Evolutionary conservation across 352 stramenopile species (phyloP).

Genomic region (Phytophthora hybrid): DNA sequence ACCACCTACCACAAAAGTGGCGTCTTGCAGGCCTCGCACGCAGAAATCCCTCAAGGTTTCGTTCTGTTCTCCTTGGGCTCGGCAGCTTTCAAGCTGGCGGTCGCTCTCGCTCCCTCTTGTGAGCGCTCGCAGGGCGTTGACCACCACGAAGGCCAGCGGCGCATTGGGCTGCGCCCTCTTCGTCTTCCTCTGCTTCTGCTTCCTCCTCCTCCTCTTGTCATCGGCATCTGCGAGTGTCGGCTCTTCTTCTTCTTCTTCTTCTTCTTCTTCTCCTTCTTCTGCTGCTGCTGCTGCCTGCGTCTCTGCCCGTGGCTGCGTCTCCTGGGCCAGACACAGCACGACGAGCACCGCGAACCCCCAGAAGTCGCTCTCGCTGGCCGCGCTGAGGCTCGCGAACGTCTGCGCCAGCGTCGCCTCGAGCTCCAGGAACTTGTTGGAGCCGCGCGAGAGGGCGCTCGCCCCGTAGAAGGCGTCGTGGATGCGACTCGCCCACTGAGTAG

Average conservation of each 20-base stretch:
- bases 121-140: conserved; percentile 65
- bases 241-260: no score
- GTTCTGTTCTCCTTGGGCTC: conserved; percentile 35
- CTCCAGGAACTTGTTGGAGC: conserved; percentile 62
- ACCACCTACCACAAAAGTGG: conserved; percentile 26
- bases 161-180: conserved; percentile 53
- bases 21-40: conserved; percentile 26
- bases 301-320: conserved; percentile 5
- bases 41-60: conserved; percentile 44
- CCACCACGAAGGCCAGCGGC: conserved; percentile 64
- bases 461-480: conserved; percentile 52
- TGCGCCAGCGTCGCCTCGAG: conserved; percentile 51
- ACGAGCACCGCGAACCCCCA: conserved; percentile 50
- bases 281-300: background rate
- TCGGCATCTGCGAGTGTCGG: no score
- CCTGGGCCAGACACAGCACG: conserved; percentile 48
- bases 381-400: conserved; percentile 38
- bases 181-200: conserved; percentile 42
- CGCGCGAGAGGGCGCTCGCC: conserved; percentile 3
- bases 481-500: conserved; percentile 26
- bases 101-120: background rate
- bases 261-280: no score
- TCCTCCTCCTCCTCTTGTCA: background rate
- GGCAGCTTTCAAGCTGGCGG: conserved; percentile 11
- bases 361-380: conserved; percentile 21